Evolutionary conservation across 1,284 basidiomycete genomes (phyloP).

Genomic region (Pholiota adiposa): DNA sequence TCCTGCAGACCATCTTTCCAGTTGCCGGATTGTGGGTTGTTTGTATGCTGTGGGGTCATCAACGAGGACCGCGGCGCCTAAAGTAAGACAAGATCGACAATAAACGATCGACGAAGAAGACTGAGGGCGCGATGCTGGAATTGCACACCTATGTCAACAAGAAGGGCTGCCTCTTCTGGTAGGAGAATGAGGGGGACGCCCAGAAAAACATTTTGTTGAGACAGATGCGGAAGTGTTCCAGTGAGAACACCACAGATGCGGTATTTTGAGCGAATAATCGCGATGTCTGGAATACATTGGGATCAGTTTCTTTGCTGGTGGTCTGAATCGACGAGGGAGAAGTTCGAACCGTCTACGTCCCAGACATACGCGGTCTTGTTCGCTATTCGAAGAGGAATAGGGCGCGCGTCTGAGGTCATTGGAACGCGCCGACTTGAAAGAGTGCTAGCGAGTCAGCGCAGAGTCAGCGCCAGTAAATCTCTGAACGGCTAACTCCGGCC

Average conservation of each 20-base stretch:
- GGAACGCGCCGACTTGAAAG: not conserved
- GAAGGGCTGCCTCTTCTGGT: constrained; percentile 90
- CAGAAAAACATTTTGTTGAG: constrained; percentile 97
- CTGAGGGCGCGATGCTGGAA: constrained; percentile 14
- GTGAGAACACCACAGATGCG: constrained; percentile 85
- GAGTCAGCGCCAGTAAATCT: not conserved
- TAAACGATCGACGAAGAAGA: not conserved
- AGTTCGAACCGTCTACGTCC: constrained; percentile 70
- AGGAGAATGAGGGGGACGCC: constrained; percentile 88
- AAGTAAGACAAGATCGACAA: constrained; percentile 14
- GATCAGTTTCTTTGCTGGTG: constrained; percentile 12
- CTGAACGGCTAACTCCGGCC: constrained; percentile 13
- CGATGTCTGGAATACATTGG: constrained; percentile 61
- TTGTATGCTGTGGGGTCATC: constrained; percentile 72
- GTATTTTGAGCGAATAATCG: constrained; percentile 76
- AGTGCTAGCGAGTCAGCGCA: not conserved
- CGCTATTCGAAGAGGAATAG: constrained; percentile 59
- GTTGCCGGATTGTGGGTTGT: constrained; percentile 54
- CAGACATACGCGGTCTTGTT: constrained; percentile 78
- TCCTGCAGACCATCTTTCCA: constrained; percentile 60
- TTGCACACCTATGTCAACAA: constrained; percentile 76
- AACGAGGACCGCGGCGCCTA: constrained; percentile 80
- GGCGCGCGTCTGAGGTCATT: constrained; percentile 30
- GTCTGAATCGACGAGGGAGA: not conserved
- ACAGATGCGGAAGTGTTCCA: constrained; percentile 92